A percentile compares a stretch with the other conserved stretches of the same genome.
These are phyloP conservation scores for Backusella tarrabulga DNA, from an alignment of 192 early-diverging fungal species.

Conservation along the genomic window DNA sequence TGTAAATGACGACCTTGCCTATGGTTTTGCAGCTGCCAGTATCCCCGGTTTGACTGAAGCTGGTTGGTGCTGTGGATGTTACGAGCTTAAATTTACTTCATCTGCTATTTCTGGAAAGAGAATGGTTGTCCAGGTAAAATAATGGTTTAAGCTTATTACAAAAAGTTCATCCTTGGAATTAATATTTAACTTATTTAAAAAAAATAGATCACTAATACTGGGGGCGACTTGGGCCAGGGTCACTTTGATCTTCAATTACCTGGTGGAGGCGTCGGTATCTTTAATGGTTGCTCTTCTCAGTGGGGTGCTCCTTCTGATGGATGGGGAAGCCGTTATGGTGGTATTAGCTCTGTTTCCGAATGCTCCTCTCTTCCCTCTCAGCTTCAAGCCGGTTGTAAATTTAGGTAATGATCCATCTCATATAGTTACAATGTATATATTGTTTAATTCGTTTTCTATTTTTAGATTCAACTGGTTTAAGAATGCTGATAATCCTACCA, in stretches of 20 bases:
- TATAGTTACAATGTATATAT: not conserved
- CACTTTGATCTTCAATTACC: constrained; percentile 34
- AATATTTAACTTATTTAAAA: not conserved
- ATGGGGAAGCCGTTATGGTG: constrained; percentile 26
- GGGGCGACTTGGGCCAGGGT: constrained; percentile 23
- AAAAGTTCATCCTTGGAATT: not conserved
- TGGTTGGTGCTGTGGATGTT: constrained; percentile 30
- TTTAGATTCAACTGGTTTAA: constrained; percentile 28
- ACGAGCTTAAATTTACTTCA: constrained; percentile 26
- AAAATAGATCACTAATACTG: constrained; percentile 23
- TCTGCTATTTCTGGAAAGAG: constrained; percentile 21
- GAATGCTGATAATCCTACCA: constrained; percentile 21
- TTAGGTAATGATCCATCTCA: not conserved
- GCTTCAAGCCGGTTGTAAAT: constrained; percentile 29
- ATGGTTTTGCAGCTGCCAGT: constrained; percentile 31
- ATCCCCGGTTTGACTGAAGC: constrained; percentile 22
- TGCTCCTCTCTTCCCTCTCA: constrained; percentile 17
- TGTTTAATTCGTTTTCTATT: not conserved
- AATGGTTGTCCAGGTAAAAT: constrained; percentile 25
- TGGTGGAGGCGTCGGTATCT: constrained; percentile 33
- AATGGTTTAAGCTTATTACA: not conserved
- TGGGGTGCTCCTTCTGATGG: constrained; percentile 13
- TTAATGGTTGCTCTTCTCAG: constrained; percentile 23
- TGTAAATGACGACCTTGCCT: constrained; percentile 20
- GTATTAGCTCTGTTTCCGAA: constrained; percentile 8